phyloP scores from a whole-genome alignment of 1,284 basidiomycete species.

The Vanrija sp. region DNA sequence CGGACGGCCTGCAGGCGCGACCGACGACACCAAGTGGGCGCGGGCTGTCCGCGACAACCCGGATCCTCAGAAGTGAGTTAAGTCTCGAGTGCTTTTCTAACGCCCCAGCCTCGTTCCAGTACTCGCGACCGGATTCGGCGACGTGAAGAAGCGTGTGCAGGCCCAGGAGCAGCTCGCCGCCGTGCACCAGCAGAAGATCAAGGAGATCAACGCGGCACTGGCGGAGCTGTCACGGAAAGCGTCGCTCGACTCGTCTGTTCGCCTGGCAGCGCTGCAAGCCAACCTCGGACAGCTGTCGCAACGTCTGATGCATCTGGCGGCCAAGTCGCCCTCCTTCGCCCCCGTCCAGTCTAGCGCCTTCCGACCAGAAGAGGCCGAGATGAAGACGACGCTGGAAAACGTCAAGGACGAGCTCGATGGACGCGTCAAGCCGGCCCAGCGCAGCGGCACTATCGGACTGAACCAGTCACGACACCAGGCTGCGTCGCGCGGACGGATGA shows the following conservation, averaged over 20 bases:
- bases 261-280: slow-evolving; percentile 62
- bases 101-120: slow-evolving; percentile 70
- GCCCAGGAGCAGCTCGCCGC: slow-evolving; percentile 68
- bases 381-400: slow-evolving; percentile 65
- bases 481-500: slow-evolving; percentile 45
- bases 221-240: slow-evolving; percentile 63
- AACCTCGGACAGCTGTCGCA: slow-evolving; percentile 70
- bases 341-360: slow-evolving; percentile 72
- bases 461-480: slow-evolving; percentile 34
- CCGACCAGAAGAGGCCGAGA: slow-evolving; percentile 72
- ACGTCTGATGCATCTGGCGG: slow-evolving; percentile 66
- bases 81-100: slow-evolving; percentile 2
- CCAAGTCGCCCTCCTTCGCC: slow-evolving; percentile 73
- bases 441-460: slow-evolving; percentile 13
- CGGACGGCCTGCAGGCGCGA: slow-evolving; percentile 67
- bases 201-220: slow-evolving; percentile 66
- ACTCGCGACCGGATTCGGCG: slow-evolving; percentile 74
- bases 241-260: slow-evolving; percentile 64
- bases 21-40: slow-evolving; percentile 72
- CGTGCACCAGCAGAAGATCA: slow-evolving; percentile 67
- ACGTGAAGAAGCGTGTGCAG: slow-evolving; percentile 73
- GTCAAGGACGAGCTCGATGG: slow-evolving; percentile 68
- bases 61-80: slow-evolving; percentile 66
- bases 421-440: slow-evolving; percentile 32
- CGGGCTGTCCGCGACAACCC: slow-evolving; percentile 78